A percentile compares a stretch with the other conserved stretches of the same genome.
These are phyloP conservation scores for Triangularia setosa DNA, from an alignment of 2,329 filamentous ascomycete genomes.

Conservation along the genomic window DNA sequence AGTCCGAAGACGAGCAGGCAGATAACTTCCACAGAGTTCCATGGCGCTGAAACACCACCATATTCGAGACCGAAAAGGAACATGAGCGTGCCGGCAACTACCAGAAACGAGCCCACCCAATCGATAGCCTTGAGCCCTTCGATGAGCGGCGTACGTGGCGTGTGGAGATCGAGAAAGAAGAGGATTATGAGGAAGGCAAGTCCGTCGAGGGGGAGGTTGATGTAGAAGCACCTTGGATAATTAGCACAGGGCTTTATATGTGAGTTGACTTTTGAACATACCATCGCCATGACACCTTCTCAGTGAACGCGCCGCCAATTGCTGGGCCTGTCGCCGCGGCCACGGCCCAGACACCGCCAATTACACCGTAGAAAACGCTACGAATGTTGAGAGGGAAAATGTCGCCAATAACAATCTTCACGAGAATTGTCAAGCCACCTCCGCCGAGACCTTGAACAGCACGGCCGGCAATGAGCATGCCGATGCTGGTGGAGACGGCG, in stretches of 20 bases:
- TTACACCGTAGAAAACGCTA: conserved; percentile 53
- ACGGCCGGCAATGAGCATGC: conserved; percentile 43
- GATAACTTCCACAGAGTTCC: neutral
- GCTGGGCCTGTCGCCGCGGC: conserved; percentile 60
- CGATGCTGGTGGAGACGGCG: conserved; percentile 42
- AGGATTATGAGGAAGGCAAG: neutral
- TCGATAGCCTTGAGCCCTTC: neutral
- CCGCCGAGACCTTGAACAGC: conserved; percentile 49
- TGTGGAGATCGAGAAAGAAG: neutral
- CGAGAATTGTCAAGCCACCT: conserved; percentile 47
- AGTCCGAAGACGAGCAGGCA: neutral
- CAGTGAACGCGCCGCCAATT: conserved; percentile 59
- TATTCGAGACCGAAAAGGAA: neutral
- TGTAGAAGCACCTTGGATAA: conserved; percentile 33
- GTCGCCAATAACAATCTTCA: conserved; percentile 51
- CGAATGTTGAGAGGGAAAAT: conserved; percentile 44
- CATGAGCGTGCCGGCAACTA: neutral
- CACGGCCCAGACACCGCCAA: conserved; percentile 63
- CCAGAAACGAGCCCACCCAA: neutral
- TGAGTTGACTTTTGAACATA: conserved; percentile 26
- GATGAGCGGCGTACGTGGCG: neutral
- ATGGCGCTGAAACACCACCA: neutral
- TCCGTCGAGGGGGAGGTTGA: conserved; percentile 39
- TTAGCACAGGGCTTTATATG: neutral
- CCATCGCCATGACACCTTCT: conserved; percentile 57